Percentiles rank a stretch among this genome's conserved stretches.
Conservation (phyloP, 148 eudicot genomes). For the Fagopyrum tataricum region DNA sequence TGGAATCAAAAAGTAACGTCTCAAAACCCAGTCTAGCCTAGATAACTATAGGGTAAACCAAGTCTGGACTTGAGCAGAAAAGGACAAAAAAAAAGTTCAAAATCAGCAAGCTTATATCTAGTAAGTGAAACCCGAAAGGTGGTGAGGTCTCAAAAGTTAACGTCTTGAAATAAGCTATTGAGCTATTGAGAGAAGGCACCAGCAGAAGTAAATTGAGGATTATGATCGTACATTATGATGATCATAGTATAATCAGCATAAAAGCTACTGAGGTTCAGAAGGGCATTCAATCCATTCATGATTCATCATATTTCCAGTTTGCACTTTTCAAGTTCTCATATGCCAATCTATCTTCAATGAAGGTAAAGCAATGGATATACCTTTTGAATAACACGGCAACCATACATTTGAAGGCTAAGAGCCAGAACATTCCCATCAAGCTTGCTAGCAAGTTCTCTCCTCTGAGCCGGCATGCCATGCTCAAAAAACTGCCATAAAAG, state of each 20-base stretch:
- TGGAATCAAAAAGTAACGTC: too few species aligned
- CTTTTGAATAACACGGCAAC: slow-evolving; percentile 99
- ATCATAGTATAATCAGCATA: neutral
- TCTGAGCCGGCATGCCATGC: slow-evolving; percentile 83
- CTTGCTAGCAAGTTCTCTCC: slow-evolving; percentile 80
- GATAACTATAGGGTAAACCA: too few species aligned
- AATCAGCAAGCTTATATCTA: neutral
- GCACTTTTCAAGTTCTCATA: neutral
- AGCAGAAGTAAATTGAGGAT: neutral
- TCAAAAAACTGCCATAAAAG: slow-evolving; percentile 69
- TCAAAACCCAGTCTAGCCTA: too few species aligned
- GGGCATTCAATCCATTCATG: too few species aligned
- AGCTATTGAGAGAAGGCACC: neutral
- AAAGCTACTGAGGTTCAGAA: neutral
- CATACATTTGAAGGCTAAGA: slow-evolving; percentile 98
- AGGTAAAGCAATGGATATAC: slow-evolving; percentile 25
- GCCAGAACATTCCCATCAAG: slow-evolving; percentile 80
- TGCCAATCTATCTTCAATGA: neutral
- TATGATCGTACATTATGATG: neutral
- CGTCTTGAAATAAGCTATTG: neutral
- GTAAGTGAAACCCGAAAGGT: neutral
- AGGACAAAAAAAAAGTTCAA: neutral
- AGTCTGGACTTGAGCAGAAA: neutral
- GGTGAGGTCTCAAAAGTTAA: neutral
- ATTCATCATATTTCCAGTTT: neutral